Evolutionary conservation across 306 rosid species (phyloP).

Genomic region (Lathyrus oleraceus): DNA sequence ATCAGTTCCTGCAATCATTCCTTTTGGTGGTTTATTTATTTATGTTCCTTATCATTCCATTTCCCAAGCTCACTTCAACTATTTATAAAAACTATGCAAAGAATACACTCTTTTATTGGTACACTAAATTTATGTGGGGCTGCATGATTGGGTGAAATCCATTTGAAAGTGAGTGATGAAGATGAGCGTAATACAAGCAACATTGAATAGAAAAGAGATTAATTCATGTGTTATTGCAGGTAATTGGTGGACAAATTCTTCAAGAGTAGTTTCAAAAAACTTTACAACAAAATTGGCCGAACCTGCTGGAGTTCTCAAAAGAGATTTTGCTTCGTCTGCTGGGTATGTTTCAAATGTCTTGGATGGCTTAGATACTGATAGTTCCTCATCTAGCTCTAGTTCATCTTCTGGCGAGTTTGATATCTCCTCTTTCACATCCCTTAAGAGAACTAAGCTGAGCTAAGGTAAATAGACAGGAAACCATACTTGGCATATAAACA

Average conservation of each 20-base stretch:
- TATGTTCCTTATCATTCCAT: background rate
- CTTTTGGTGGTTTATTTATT: too few relatives aligned
- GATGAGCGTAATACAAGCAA: background rate
- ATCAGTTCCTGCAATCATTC: background rate
- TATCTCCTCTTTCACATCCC: background rate
- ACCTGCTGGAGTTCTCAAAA: conserved; percentile 9
- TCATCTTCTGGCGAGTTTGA: conserved; percentile 31
- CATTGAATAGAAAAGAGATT: conserved; percentile 14
- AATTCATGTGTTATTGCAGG: conserved; percentile 3
- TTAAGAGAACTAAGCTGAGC: conserved; percentile 12
- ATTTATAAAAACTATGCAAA: background rate
- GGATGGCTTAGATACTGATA: conserved; percentile 8
- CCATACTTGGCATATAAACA: conserved; percentile 2
- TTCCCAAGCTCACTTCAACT: conserved; percentile 8
- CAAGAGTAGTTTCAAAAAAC: conserved; percentile 4
- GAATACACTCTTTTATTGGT: background rate
- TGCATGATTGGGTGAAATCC: background rate
- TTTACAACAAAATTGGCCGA: background rate
- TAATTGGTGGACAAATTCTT: background rate
- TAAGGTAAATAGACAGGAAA: conserved; percentile 25
- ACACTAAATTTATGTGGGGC: background rate
- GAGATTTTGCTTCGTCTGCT: background rate
- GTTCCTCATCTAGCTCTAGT: conserved; percentile 25
- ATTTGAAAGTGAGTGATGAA: background rate
- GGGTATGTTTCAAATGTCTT: background rate